Evolutionary conservation across 2,329 filamentous ascomycete species (phyloP), one percentile per base, ranked within the genome.

Genomic region (Sporothrix schenckii): DNA sequence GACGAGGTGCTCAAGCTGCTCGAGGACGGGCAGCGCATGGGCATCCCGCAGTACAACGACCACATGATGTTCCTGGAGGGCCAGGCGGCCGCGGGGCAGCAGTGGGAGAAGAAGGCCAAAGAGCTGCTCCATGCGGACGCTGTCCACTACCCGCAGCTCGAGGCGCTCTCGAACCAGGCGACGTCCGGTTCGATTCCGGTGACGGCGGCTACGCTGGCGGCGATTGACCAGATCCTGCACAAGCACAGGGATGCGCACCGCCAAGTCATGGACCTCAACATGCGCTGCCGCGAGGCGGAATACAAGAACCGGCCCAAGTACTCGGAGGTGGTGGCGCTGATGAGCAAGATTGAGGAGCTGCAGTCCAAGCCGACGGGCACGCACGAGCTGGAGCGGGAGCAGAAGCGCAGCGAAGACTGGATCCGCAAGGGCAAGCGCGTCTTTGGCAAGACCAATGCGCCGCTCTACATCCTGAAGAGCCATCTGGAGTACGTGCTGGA

Each of bases 351-450:
- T 14, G 91, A 93, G 71, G 92, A 95, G 68, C 85, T 98, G 11
- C 97, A 97, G 76, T 97, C 93, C 73, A 97, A 97, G 77, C 95
- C 95, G 0, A 88, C 87, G 53, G 95, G 95, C 2, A 97, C 94
- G 0, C 86, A 96, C 47, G 95, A 99, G 76, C 86, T 99, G 4
- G 95, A 99, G 77, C 94, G 93, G 74, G 93, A 98, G 79, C 91
- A 95, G 74, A 97, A 95, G 78, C 89, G 92, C 9, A 95, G 98
- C 75, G 95, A 99, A 78, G 95, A 99, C 79, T 99, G 95, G 95
- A 99, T 99, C 94, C 88, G 95, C 44, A 93, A 93, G 76, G 95
- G 95, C 66, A 99, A 99, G 82, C 97, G 97, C 79, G 82, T 99
- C 0, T 99, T 99, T 77, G 95, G 95, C 68, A 99, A 99, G 80